Percentiles rank a stretch among this genome's conserved stretches.
Conservation (phyloP, 148 eudicot species). For the Rhododendron kiyosumense region DNA sequence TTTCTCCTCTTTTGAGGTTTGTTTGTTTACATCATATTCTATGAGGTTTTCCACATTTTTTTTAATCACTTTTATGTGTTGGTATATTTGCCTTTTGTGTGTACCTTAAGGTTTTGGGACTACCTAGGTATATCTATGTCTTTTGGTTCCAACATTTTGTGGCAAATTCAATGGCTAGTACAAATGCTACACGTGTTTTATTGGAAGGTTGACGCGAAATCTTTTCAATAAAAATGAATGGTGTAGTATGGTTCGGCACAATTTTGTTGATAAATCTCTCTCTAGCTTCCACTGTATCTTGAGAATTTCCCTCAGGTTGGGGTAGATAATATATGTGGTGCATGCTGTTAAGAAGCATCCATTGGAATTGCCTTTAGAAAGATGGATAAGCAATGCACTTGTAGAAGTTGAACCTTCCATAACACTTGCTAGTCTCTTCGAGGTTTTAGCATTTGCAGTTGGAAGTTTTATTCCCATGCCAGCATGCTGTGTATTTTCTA, state of each 20-base stretch:
- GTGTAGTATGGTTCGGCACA: background rate
- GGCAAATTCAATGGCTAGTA: background rate
- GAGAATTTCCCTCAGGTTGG: conserved; percentile 57
- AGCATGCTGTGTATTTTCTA: conserved; percentile 95
- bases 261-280: background rate
- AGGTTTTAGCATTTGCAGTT: conserved; percentile 95
- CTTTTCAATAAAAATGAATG: background rate
- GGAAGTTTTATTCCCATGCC: conserved; percentile 98
- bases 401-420: conserved; percentile 98
- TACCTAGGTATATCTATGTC: background rate
- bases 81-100: background rate
- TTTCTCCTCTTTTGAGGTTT: background rate
- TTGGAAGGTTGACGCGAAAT: background rate
- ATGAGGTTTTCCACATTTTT: background rate
- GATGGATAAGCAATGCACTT: conserved; percentile 84
- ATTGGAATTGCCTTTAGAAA: conserved; percentile 72
- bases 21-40: background rate
- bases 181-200: background rate
- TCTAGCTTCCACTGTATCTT: background rate
- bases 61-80: background rate
- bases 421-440: conserved; percentile 89
- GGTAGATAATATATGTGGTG: conserved; percentile 98
- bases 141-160: background rate
- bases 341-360: conserved; percentile 92
- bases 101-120: background rate